phyloP scores from a whole-genome alignment of 306 rosid species.

The Hylodesmum podocarpum region DNA sequence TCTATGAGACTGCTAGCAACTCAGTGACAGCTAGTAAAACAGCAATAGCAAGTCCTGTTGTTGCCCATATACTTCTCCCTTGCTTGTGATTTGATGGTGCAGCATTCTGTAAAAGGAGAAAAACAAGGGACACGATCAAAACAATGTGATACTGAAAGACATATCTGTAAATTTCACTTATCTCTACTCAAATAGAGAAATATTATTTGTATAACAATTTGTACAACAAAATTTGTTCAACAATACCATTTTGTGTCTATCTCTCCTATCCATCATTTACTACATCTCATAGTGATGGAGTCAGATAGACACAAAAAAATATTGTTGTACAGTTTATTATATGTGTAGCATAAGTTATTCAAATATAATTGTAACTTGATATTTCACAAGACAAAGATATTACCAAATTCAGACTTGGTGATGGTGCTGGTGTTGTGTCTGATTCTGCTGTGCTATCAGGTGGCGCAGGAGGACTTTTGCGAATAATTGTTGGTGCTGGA shows the following conservation, averaged over 20 bases:
- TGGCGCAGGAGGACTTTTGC: conserved; percentile 89
- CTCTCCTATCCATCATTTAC: too few relatives aligned
- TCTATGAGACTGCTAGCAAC: conserved; percentile 34
- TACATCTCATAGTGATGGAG: too few relatives aligned
- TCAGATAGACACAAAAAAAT: too few relatives aligned
- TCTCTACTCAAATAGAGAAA: too few relatives aligned
- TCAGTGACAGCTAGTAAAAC: conserved; percentile 51
- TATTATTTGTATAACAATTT: too few relatives aligned
- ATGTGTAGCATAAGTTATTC: too few relatives aligned
- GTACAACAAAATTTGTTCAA: too few relatives aligned
- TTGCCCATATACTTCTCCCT: conserved; percentile 48
- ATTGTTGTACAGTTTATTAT: too few relatives aligned
- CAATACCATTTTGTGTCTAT: too few relatives aligned
- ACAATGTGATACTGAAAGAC: background rate
- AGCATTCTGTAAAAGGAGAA: conserved; percentile 52
- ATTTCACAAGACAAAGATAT: conserved; percentile 17
- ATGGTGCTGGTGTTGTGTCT: conserved; percentile 76
- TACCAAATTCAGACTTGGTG: conserved; percentile 82
- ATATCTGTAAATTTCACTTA: background rate
- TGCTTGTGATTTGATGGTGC: conserved; percentile 49
- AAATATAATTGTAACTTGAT: background rate
- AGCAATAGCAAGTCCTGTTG: conserved; percentile 48
- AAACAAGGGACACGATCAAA: conserved; percentile 12
- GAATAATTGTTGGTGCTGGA: conserved; percentile 57
- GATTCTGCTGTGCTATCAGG: conserved; percentile 57